Conservation (phyloP, 495 filamentous ascomycete species). For the Opeltia flavorubescens region DNA sequence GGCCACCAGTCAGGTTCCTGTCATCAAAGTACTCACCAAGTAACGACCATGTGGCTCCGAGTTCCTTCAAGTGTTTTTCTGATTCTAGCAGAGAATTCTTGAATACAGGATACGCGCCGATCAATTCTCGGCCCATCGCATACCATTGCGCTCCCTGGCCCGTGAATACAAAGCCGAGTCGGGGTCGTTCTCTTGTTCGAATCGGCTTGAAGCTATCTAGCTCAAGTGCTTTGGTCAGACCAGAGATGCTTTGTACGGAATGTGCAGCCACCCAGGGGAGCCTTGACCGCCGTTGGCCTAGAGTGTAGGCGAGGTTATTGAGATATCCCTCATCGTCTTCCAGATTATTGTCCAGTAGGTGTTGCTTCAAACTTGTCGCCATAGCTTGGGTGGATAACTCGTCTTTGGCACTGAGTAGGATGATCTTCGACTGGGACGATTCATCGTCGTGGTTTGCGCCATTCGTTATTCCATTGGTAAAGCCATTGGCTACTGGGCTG, state of each 20-base stretch:
- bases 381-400: too few relatives aligned
- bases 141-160: conserved; percentile 25
- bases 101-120: conserved; percentile 18
- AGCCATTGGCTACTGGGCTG: too few relatives aligned
- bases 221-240: neutral
- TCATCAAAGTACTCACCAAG: conserved; percentile 1
- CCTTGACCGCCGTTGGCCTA: conserved; percentile 4
- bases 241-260: neutral
- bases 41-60: conserved; percentile 20
- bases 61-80: conserved; percentile 14
- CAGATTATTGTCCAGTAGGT: too few relatives aligned
- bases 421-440: too few relatives aligned
- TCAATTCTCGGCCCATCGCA: conserved; percentile 22
- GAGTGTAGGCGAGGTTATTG: conserved; percentile 16
- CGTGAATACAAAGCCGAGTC: conserved; percentile 16
- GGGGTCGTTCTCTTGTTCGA: too few relatives aligned
- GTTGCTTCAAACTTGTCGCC: too few relatives aligned
- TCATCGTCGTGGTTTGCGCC: too few relatives aligned
- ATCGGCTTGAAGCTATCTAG: neutral
- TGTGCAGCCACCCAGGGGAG: conserved; percentile 3
- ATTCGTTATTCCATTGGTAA: too few relatives aligned
- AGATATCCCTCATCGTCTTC: too few relatives aligned
- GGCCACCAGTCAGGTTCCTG: neutral
- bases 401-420: too few relatives aligned
- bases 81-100: conserved; percentile 15